These are phyloP conservation scores for Nicotiana knightiana DNA, from an alignment of 257 asterid species.

Conservation along the genomic window DNA sequence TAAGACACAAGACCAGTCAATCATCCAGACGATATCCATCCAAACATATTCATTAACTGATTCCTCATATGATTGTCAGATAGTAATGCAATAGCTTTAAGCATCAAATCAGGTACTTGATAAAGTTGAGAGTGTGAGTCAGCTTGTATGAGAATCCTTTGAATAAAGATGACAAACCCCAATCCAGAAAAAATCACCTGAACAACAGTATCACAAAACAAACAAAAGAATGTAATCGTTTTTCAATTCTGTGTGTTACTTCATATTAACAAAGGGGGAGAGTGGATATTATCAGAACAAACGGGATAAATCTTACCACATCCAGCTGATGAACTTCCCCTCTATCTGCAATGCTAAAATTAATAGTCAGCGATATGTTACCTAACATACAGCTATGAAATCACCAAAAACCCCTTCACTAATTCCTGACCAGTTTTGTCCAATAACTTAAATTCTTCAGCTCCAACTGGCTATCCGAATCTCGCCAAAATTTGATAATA, in stretches of 20 bases:
- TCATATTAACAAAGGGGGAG: neutral
- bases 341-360: neutral
- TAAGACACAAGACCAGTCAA: neutral
- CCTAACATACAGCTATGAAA: slow-evolving; percentile 34
- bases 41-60: neutral
- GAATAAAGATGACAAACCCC: neutral
- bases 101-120: neutral
- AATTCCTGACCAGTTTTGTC: slow-evolving; percentile 21
- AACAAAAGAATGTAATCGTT: neutral
- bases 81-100: neutral
- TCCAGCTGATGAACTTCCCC: neutral
- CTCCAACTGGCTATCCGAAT: slow-evolving; percentile 40
- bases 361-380: slow-evolving; percentile 12
- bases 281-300: too few species aligned
- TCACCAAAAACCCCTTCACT: slow-evolving; percentile 21
- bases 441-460: slow-evolving; percentile 16
- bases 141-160: neutral
- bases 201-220: neutral
- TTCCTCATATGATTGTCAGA: neutral
- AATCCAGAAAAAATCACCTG: neutral
- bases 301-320: neutral
- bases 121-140: neutral
- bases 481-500: slow-evolving; percentile 85
- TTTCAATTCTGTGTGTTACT: neutral
- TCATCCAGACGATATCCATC: neutral